Evolutionary conservation across 192 early-diverging fungal genomes (phyloP).

Genomic region (Backusella sp.): DNA sequence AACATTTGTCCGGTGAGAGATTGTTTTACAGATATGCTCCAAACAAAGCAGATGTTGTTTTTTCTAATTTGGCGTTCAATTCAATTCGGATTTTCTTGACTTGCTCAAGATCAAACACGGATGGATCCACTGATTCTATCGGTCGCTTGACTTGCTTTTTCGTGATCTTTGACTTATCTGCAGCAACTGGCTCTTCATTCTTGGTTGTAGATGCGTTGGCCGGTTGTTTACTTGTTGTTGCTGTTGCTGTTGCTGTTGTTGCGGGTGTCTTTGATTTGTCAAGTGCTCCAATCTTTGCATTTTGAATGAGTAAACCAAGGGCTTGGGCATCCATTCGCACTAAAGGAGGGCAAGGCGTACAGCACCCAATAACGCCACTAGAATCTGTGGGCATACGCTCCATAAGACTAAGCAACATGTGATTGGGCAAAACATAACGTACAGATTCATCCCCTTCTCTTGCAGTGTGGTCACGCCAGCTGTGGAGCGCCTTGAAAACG

Average conservation of each 20-base stretch:
- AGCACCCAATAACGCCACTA: slow-evolving; percentile 66
- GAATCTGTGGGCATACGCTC: slow-evolving; percentile 72
- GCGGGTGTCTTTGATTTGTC: background rate
- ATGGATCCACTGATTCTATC: background rate
- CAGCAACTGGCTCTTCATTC: background rate
- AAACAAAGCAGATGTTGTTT: slow-evolving; percentile 12
- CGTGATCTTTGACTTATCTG: background rate
- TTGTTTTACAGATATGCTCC: slow-evolving; percentile 1
- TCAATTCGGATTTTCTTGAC: slow-evolving; percentile 2
- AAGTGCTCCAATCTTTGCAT: slow-evolving; percentile 19
- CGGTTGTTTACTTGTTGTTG: background rate
- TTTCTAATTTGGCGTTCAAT: background rate
- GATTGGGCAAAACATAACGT: slow-evolving; percentile 87
- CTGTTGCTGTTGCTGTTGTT: background rate
- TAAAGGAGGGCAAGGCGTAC: slow-evolving; percentile 79
- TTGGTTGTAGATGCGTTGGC: background rate
- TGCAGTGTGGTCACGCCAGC: slow-evolving; percentile 89
- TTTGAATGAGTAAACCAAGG: slow-evolving; percentile 58
- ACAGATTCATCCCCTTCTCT: slow-evolving; percentile 92
- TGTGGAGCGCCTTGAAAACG: slow-evolving; percentile 86
- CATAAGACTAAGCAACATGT: slow-evolving; percentile 80
- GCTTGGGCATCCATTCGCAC: slow-evolving; percentile 83
- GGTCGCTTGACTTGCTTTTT: background rate
- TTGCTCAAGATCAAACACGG: slow-evolving; percentile 1
- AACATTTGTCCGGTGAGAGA: background rate